Conservation (phyloP, 495 filamentous ascomycete species). For the Annulohypoxylon bovei region DNA sequence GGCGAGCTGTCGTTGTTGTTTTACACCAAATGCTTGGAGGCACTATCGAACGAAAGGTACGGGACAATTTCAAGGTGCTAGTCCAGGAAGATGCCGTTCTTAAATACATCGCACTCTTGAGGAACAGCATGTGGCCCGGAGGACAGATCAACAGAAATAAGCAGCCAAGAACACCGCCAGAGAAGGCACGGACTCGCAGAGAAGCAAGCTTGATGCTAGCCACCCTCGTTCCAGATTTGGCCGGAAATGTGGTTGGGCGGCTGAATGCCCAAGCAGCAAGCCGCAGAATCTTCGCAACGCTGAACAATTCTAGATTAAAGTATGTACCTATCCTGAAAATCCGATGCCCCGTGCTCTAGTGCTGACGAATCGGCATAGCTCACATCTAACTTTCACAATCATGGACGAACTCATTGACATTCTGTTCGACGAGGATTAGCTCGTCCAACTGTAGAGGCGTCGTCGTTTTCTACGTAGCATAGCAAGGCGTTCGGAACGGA, state of each 20-base stretch:
- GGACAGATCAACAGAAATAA: slow-evolving; percentile 65
- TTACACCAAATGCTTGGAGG: slow-evolving; percentile 84
- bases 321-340: slow-evolving; percentile 49
- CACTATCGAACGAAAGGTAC: slow-evolving; percentile 93
- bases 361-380: slow-evolving; percentile 57
- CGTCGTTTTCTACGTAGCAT: slow-evolving; percentile 28
- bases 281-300: slow-evolving; percentile 78
- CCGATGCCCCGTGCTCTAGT: not conserved
- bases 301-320: slow-evolving; percentile 82
- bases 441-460: not conserved
- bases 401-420: slow-evolving; percentile 81
- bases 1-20: slow-evolving; percentile 94
- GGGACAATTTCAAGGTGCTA: slow-evolving; percentile 76
- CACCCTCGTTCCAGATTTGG: slow-evolving; percentile 82
- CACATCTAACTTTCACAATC: slow-evolving; percentile 80
- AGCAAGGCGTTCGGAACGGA: slow-evolving; percentile 42
- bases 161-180: slow-evolving; percentile 66
- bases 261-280: slow-evolving; percentile 86
- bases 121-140: slow-evolving; percentile 81
- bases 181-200: slow-evolving; percentile 74
- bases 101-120: slow-evolving; percentile 75
- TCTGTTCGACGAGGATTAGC: slow-evolving; percentile 67
- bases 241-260: slow-evolving; percentile 84
- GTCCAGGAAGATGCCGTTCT: slow-evolving; percentile 81
- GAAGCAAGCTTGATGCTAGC: slow-evolving; percentile 85